Percentiles rank a stretch among this genome's conserved stretches.
Evolutionary conservation across 352 stramenopile genomes (phyloP).

Genomic region (Pythium brachiatum): DNA sequence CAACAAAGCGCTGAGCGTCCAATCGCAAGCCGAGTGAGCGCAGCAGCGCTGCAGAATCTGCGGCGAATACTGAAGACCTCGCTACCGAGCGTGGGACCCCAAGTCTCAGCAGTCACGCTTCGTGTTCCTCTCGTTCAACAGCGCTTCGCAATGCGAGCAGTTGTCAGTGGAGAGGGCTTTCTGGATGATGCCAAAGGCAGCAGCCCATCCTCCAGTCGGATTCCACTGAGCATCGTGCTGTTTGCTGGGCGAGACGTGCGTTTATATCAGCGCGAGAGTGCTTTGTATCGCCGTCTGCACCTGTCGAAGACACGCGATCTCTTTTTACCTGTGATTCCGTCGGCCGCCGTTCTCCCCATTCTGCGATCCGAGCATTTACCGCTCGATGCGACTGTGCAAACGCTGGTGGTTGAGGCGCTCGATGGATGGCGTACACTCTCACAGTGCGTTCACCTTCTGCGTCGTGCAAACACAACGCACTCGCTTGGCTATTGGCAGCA

Average conservation of each 20-base stretch:
- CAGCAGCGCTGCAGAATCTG: constrained; percentile 1
- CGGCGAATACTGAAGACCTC: constrained; percentile 14
- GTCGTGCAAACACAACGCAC: neutral
- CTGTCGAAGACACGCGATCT: constrained; percentile 16
- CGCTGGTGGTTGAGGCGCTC: constrained; percentile 34
- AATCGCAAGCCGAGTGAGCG: neutral
- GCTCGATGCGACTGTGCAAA: neutral
- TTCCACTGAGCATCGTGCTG: constrained; percentile 1
- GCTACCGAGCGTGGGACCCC: neutral
- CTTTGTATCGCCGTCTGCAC: constrained; percentile 17
- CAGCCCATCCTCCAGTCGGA: neutral
- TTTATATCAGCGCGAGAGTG: neutral
- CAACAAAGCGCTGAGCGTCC: neutral
- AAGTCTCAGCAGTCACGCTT: constrained; percentile 2
- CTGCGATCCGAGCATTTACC: constrained; percentile 7
- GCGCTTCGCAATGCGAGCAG: neutral
- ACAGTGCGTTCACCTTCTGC: constrained; percentile 26
- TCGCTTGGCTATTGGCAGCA: constrained; percentile 26
- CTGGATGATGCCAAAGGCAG: neutral
- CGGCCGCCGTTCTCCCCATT: constrained; percentile 1
- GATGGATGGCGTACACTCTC: constrained; percentile 27
- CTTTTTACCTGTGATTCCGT: constrained; percentile 19
- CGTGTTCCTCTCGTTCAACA: neutral
- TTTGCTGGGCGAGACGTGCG: constrained; percentile 7
- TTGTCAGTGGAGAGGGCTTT: neutral